Conservation (phyloP, 495 filamentous ascomycete genomes). For the Aspergillus funiculosus region DNA sequence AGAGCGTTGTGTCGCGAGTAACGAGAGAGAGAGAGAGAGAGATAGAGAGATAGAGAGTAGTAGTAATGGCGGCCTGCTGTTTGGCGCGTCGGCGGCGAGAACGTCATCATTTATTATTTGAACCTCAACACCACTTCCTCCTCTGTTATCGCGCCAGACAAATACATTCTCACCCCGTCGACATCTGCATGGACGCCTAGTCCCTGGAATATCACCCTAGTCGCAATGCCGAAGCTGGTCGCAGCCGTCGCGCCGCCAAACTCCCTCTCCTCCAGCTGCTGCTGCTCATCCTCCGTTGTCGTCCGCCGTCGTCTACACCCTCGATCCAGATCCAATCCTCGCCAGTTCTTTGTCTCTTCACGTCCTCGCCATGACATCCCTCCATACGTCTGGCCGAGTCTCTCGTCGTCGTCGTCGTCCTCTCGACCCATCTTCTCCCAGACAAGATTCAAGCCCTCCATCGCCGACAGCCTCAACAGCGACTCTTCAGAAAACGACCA, state of each 20-base stretch:
- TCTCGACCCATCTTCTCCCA: conserved; percentile 20
- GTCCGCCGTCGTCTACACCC: background rate
- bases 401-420: conserved; percentile 13
- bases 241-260: no score
- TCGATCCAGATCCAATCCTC: conserved; percentile 3
- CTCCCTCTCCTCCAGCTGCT: conserved; percentile 6
- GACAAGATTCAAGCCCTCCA: conserved; percentile 11
- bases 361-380: conserved; percentile 31
- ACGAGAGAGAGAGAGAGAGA: no score
- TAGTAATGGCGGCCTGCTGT: no score
- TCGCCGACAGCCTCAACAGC: conserved; percentile 17
- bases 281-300: conserved; percentile 10
- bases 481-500: conserved; percentile 32
- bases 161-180: background rate
- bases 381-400: conserved; percentile 26
- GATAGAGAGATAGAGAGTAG: no score
- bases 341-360: conserved; percentile 25
- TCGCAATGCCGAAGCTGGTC: conserved; percentile 36
- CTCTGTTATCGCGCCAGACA: no score
- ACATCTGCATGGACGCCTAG: background rate
- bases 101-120: conserved; percentile 9
- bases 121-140: background rate
- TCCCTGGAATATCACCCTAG: background rate
- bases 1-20: no score
- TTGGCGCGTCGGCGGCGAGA: conserved; percentile 4